Conservation (phyloP, 352 stramenopile genomes). For the Aphanomyces astaci region DNA sequence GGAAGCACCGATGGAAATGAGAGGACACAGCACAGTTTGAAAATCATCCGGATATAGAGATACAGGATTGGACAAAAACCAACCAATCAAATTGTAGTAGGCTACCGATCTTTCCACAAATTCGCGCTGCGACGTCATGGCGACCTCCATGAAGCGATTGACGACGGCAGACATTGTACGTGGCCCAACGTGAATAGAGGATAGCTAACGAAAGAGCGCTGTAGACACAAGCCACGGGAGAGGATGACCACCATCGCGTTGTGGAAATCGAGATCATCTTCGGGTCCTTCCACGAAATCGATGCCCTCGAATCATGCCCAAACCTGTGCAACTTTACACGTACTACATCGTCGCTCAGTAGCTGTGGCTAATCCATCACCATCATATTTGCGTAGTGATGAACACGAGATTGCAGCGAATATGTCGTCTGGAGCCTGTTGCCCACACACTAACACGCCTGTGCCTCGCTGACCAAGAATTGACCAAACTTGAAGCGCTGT, state of each 20-base stretch:
- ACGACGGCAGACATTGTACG: constrained; percentile 7
- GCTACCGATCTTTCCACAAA: background rate
- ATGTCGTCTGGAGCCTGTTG: constrained; percentile 40
- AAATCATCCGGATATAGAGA: background rate
- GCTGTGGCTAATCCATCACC: too few species aligned
- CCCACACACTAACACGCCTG: constrained; percentile 61
- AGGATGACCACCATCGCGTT: constrained; percentile 53
- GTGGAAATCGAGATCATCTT: constrained; percentile 83
- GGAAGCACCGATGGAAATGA: background rate
- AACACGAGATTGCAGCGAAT: constrained; percentile 61
- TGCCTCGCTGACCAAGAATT: constrained; percentile 69
- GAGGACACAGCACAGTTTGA: background rate
- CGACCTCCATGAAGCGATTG: background rate
- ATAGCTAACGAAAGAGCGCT: background rate
- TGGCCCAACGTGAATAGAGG: background rate
- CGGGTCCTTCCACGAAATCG: constrained; percentile 42
- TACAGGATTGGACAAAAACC: background rate
- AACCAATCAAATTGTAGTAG: background rate
- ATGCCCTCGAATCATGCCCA: constrained; percentile 37
- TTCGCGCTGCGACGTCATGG: background rate
- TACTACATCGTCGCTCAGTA: constrained; percentile 25
- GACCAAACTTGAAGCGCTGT: constrained; percentile 41
- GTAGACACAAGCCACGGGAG: constrained; percentile 48
- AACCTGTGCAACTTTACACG: constrained; percentile 48
- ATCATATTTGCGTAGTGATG: constrained; percentile 36